phyloP scores from a whole-genome alignment of 352 stramenopile species.

The Elongisporangium anandrum region DNA sequence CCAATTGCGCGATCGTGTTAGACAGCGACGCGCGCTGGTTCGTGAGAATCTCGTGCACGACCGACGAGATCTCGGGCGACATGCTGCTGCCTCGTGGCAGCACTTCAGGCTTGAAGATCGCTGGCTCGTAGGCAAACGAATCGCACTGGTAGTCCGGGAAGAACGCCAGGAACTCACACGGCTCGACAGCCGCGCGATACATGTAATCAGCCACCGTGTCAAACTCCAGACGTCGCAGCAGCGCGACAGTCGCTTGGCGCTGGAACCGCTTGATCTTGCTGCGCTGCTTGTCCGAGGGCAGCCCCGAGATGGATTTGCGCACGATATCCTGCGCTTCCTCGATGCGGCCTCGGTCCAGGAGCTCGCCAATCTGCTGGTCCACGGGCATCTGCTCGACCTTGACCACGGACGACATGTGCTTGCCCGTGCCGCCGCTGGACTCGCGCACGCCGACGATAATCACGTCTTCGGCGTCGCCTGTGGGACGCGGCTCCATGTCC shows the following conservation, averaged over 20 bases:
- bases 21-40: slow-evolving; percentile 42
- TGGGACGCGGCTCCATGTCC: slow-evolving; percentile 80
- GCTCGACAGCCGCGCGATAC: slow-evolving; percentile 81
- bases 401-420: slow-evolving; percentile 67
- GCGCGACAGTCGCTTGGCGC: slow-evolving; percentile 72
- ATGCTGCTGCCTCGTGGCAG: slow-evolving; percentile 68
- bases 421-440: slow-evolving; percentile 11
- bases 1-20: slow-evolving; percentile 54
- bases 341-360: slow-evolving; percentile 81
- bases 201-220: slow-evolving; percentile 76
- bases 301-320: slow-evolving; percentile 67
- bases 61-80: slow-evolving; percentile 69
- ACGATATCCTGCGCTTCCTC: slow-evolving; percentile 83
- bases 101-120: slow-evolving; percentile 80
- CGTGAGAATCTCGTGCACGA: slow-evolving; percentile 66
- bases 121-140: slow-evolving; percentile 81
- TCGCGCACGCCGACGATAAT: slow-evolving; percentile 74
- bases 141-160: slow-evolving; percentile 78
- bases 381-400: slow-evolving; percentile 85
- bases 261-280: slow-evolving; percentile 89
- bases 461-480: slow-evolving; percentile 72
- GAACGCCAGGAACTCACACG: slow-evolving; percentile 84
- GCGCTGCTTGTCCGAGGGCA: slow-evolving; percentile 80
- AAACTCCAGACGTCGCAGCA: slow-evolving; percentile 79
- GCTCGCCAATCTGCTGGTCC: slow-evolving; percentile 79